Conservation (phyloP, 2,329 filamentous ascomycete genomes). For the Teratosphaeria pseudoeucalypti region DNA sequence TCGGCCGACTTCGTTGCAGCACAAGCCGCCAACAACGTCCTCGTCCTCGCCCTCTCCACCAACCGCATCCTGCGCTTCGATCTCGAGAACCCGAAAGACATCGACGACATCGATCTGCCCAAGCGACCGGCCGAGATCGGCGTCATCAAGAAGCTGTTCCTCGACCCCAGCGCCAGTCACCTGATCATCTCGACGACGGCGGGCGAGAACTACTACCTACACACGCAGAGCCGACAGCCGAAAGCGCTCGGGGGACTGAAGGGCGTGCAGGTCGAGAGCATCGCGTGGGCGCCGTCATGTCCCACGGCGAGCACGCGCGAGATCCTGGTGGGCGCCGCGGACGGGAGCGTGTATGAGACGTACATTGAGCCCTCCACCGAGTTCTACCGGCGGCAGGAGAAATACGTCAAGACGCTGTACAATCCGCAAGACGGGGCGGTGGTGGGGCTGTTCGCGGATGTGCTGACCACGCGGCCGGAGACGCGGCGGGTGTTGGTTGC, state of each 20-base stretch:
- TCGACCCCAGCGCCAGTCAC: conserved; percentile 93
- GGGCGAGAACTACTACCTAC: conserved; percentile 95
- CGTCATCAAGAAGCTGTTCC: conserved; percentile 89
- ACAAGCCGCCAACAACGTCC: conserved; percentile 93
- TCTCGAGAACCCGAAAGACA: conserved; percentile 84
- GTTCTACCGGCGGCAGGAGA: conserved; percentile 91
- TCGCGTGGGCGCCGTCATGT: conserved; percentile 89
- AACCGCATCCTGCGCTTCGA: conserved; percentile 91
- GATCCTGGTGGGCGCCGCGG: conserved; percentile 82
- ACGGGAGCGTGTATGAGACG: conserved; percentile 89
- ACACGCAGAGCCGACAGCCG: conserved; percentile 84
- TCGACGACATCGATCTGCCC: conserved; percentile 95
- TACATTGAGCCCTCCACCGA: conserved; percentile 92
- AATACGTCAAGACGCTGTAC: conserved; percentile 76
- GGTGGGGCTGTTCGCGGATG: conserved; percentile 76
- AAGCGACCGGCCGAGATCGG: conserved; percentile 87
- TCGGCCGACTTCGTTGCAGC: conserved; percentile 93
- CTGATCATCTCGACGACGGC: conserved; percentile 82
- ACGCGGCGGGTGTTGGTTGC: conserved; percentile 67
- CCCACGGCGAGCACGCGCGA: conserved; percentile 91
- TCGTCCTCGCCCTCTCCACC: conserved; percentile 83
- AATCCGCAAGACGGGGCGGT: conserved; percentile 74
- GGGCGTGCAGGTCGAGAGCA: conserved; percentile 74
- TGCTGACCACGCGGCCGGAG: conserved; percentile 57
- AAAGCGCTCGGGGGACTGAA: conserved; percentile 73